Base-by-base conservation (phyloP, 2,329 filamentous ascomycete species). In the Clonostachys chloroleuca region DNA sequence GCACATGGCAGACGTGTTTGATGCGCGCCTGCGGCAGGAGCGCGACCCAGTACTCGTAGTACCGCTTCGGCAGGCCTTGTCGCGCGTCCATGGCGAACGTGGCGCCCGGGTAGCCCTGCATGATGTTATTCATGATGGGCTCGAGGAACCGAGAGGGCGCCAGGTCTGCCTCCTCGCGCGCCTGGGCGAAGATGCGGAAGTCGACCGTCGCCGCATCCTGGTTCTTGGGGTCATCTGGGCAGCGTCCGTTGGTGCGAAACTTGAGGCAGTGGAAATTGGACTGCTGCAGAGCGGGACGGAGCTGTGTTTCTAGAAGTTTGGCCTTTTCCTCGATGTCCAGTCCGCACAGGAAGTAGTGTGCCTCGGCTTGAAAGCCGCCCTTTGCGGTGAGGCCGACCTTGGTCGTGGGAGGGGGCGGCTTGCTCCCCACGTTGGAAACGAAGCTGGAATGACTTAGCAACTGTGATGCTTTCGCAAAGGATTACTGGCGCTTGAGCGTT, bases 181-280 rank as follows among this genome's bases (percentile, higher is more conserved):
- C 72, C 54, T 81, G 70, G 0, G 65, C 65, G 51, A 75, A 64
- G 52, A 70, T 60, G 45, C 70, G 54, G 52, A 74, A 65, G 48
- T 73, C 69, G 2, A 75, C 72, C 2, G 73, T 77, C 3, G 71
- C 72, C 3, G 63, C 63, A 16, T 68, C 67, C 41, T 75, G 70
- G 30, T 60, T 65, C 8, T 53, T 52, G 1, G 69, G 67, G 45
- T 73, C 57, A 2, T 61, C 56, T 1, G 64, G 60, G 53, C 63
- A 16, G 57, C 61, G 17, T 67, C 74, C 49, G 67, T 69, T 48
- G 45, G 47, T 42, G 47, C 52, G 47, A 59, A 66, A 51, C 55
- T 58, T 48, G 55, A 54, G 46, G 68, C 66, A 42, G 60, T 61
- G 46, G 60, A 54, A 45, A 59, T 66, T 60, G n/a, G 58, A 52